phyloP scores from a whole-genome alignment of 2,329 filamentous ascomycete species.

The Fusarium drepaniforme region DNA sequence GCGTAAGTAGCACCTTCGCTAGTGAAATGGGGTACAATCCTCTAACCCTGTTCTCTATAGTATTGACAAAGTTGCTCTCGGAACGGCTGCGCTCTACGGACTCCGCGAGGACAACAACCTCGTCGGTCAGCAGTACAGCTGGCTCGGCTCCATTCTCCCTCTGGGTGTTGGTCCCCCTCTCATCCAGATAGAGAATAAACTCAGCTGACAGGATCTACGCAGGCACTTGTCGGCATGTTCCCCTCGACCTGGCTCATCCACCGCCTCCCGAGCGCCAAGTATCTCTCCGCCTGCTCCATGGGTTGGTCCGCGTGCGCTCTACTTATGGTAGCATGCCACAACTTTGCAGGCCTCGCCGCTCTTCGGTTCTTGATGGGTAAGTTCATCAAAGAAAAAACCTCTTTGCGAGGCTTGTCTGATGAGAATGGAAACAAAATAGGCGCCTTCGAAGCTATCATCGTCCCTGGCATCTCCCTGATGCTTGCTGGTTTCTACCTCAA shows the following conservation, averaged over 20 bases:
- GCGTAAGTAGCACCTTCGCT: background rate
- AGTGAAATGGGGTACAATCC: background rate
- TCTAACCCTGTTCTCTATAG: background rate
- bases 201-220: background rate
- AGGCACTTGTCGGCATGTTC: slow-evolving; percentile 16
- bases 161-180: background rate
- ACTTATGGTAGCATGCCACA: slow-evolving; percentile 10
- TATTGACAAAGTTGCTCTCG: slow-evolving; percentile 21
- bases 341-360: slow-evolving; percentile 1
- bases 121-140: slow-evolving; percentile 20
- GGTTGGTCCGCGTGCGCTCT: slow-evolving; percentile 11
- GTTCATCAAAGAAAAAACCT: background rate
- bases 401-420: background rate
- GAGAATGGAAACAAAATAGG: background rate
- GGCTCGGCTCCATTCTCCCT: slow-evolving; percentile 17
- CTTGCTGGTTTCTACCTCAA: slow-evolving; percentile 11
- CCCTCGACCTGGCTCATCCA: slow-evolving; percentile 20
- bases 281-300: slow-evolving; percentile 15
- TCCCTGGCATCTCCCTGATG: slow-evolving; percentile 9
- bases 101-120: slow-evolving; percentile 18
- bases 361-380: slow-evolving; percentile 20
- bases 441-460: slow-evolving; percentile 16
- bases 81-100: slow-evolving; percentile 13
- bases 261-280: slow-evolving; percentile 14
- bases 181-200: background rate